Percentiles rank a stretch among this genome's conserved stretches.
These are phyloP conservation scores for Paecilomyces formosus DNA, from an alignment of 2,329 filamentous ascomycete genomes.

Conservation along the genomic window DNA sequence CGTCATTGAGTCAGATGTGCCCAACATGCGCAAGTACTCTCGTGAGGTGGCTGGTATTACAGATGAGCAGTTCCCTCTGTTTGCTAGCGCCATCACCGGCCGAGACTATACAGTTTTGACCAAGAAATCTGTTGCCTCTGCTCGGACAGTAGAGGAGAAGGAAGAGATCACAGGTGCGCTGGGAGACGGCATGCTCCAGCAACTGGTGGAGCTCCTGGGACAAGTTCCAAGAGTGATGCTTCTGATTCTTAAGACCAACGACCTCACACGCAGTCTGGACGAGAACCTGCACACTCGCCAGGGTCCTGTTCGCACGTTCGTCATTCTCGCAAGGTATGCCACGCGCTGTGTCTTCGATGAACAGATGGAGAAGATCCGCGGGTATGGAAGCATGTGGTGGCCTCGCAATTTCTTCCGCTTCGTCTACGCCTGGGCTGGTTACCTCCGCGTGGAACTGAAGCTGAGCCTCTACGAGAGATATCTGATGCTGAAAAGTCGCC, in stretches of 20 bases:
- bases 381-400: constrained; percentile 44
- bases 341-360: constrained; percentile 57
- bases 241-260: constrained; percentile 95
- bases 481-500: constrained; percentile 42
- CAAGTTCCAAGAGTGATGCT: constrained; percentile 88
- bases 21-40: constrained; percentile 79
- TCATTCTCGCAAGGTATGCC: constrained; percentile 59
- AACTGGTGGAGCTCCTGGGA: constrained; percentile 80
- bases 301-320: constrained; percentile 54
- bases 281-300: constrained; percentile 60
- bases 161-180: constrained; percentile 77
- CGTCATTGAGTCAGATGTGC: constrained; percentile 82
- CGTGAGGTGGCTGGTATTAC: constrained; percentile 81
- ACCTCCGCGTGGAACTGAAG: constrained; percentile 51
- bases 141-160: constrained; percentile 69
- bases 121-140: constrained; percentile 46
- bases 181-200: constrained; percentile 78
- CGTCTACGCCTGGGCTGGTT: constrained; percentile 46
- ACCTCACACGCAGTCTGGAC: constrained; percentile 86
- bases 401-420: constrained; percentile 46
- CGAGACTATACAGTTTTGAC: constrained; percentile 76
- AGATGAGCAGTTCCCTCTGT: constrained; percentile 87
- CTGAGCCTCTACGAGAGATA: constrained; percentile 52
- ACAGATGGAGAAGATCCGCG: constrained; percentile 43
- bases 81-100: constrained; percentile 92